Percentiles rank a stretch among this genome's conserved stretches.
Conservation (phyloP, 2,329 filamentous ascomycete species). For the Botrytis pseudocinerea region DNA sequence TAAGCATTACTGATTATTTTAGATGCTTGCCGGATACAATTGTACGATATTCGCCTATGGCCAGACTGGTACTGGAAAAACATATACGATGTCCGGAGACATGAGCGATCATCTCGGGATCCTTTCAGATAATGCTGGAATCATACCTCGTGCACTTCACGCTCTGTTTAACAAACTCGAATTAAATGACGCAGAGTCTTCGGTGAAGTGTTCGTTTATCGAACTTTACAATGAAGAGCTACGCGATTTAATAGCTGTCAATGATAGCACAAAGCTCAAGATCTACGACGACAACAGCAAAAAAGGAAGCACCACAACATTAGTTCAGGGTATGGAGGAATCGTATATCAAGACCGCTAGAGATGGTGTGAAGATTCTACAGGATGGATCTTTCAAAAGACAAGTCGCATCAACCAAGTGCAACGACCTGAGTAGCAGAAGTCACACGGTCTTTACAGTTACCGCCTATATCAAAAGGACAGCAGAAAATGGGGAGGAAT, state of each 20-base stretch:
- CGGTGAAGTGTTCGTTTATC: conserved; percentile 97
- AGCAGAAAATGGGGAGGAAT: conserved; percentile 83
- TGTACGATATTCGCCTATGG: conserved; percentile 99
- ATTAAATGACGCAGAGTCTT: conserved; percentile 74
- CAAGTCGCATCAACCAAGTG: conserved; percentile 99
- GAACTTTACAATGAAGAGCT: conserved; percentile 98
- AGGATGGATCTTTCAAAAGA: conserved; percentile 85
- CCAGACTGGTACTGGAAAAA: conserved; percentile 97
- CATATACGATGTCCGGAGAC: conserved; percentile 98
- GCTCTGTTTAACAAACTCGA: conserved; percentile 85
- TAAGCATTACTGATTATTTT: conserved; percentile 25
- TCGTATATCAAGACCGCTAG: conserved; percentile 83
- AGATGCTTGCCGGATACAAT: conserved; percentile 95
- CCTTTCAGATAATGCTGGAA: conserved; percentile 87
- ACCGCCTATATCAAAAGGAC: conserved; percentile 85
- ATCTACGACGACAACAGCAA: conserved; percentile 91
- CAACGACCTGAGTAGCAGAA: conserved; percentile 95
- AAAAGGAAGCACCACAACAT: conserved; percentile 78
- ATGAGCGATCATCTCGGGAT: conserved; percentile 86
- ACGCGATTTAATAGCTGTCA: conserved; percentile 79
- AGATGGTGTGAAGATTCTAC: conserved; percentile 85
- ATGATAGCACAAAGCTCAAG: conserved; percentile 85
- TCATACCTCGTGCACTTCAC: conserved; percentile 89
- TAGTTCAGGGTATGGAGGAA: conserved; percentile 98
- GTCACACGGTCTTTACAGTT: conserved; percentile 96